Percentiles rank a stretch among this genome's conserved stretches.
Conservation (phyloP, 2,329 filamentous ascomycete species). For the Lachnellula hyalina region DNA sequence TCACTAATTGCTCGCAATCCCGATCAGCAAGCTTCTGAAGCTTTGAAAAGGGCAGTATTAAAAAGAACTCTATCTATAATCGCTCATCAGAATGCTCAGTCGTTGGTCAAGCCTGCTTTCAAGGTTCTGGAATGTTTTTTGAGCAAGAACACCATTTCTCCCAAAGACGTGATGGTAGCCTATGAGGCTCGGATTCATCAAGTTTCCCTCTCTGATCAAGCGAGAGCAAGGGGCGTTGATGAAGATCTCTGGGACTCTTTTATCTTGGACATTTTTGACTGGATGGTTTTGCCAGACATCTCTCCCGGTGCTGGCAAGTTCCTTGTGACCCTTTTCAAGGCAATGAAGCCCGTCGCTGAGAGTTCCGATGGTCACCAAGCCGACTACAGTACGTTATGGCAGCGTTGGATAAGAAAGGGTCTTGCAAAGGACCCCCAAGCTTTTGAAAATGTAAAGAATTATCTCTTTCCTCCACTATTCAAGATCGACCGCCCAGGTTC, state of each 20-base stretch:
- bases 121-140: conserved; percentile 63
- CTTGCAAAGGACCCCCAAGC: conserved; percentile 45
- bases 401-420: conserved; percentile 50
- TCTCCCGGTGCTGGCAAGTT: conserved; percentile 57
- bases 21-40: conserved; percentile 35
- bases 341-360: conserved; percentile 30
- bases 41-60: conserved; percentile 43
- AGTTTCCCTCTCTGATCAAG: not conserved
- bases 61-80: conserved; percentile 53
- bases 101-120: conserved; percentile 64
- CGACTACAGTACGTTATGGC: conserved; percentile 40
- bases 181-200: conserved; percentile 4
- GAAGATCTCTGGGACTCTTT: conserved; percentile 45
- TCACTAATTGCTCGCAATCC: conserved; percentile 48
- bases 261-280: conserved; percentile 44
- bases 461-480: conserved; percentile 59
- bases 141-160: conserved; percentile 50
- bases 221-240: not conserved
- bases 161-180: conserved; percentile 16
- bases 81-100: conserved; percentile 53
- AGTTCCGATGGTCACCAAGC: conserved; percentile 34
- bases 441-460: conserved; percentile 59
- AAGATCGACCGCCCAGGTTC: conserved; percentile 50
- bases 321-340: conserved; percentile 51
- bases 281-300: conserved; percentile 53